Conservation (phyloP, 1,284 basidiomycete genomes). For the Cryptococcus jaspeensis region DNA sequence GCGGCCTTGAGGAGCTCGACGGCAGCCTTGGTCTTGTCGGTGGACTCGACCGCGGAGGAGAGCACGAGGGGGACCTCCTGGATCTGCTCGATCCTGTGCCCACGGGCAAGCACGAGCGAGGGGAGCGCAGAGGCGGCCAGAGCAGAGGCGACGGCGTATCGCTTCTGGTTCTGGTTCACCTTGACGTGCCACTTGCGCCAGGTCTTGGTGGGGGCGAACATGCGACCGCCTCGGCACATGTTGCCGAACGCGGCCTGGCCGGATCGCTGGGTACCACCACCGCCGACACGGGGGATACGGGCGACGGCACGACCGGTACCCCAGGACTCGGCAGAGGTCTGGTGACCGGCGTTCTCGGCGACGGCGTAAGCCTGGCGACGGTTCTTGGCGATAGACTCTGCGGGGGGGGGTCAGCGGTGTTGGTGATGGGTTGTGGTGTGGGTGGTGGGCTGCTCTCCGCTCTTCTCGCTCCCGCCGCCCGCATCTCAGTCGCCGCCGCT, state of each 20-base stretch:
- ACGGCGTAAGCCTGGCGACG: slow-evolving; percentile 97
- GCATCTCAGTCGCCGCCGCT: background rate
- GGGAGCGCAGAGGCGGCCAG: slow-evolving; percentile 97
- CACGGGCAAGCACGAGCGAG: slow-evolving; percentile 96
- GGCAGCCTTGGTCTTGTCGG: slow-evolving; percentile 97
- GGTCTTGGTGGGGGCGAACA: slow-evolving; percentile 99
- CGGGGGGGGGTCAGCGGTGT: background rate
- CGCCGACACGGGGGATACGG: slow-evolving; percentile 99
- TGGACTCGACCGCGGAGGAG: slow-evolving; percentile 72
- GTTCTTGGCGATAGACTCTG: slow-evolving; percentile 99
- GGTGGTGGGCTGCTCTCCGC: background rate
- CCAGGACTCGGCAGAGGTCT: slow-evolving; percentile 95
- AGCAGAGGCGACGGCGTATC: slow-evolving; percentile 96
- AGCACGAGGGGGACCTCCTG: slow-evolving; percentile 96
- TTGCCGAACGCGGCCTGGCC: slow-evolving; percentile 99
- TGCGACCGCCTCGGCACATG: slow-evolving; percentile 99
- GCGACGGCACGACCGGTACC: slow-evolving; percentile 99
- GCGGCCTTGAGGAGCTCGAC: slow-evolving; percentile 89
- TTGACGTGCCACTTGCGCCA: slow-evolving; percentile 99
- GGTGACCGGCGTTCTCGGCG: slow-evolving; percentile 96
- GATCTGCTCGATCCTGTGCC: slow-evolving; percentile 97
- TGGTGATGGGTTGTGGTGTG: background rate
- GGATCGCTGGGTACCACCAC: slow-evolving; percentile 97
- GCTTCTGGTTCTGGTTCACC: slow-evolving; percentile 97
- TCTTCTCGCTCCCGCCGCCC: background rate